Conservation (phyloP, 495 filamentous ascomycete species). For the Lasiosphaeris hirsuta region DNA sequence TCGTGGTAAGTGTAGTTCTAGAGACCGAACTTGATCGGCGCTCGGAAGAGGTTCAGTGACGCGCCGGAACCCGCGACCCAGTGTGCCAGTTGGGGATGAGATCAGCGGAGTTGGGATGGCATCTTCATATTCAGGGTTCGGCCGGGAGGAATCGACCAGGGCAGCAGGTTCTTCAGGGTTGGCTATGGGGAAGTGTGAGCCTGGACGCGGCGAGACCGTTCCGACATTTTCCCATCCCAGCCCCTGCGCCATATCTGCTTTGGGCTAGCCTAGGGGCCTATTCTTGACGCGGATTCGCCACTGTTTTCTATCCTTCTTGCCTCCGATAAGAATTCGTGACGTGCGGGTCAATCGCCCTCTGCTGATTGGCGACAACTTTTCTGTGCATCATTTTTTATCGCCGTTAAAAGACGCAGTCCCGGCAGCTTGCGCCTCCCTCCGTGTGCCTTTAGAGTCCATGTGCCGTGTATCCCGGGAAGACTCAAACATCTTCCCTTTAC, state of each 20-base stretch:
- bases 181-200: background rate
- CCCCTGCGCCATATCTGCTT: background rate
- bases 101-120: conserved; percentile 8
- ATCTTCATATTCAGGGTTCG: conserved; percentile 12
- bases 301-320: background rate
- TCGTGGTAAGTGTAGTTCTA: too few relatives aligned
- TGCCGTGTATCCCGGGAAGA: conserved; percentile 4
- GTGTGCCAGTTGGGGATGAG: conserved; percentile 8
- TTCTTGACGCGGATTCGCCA: conserved; percentile 10
- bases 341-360: background rate
- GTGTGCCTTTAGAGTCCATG: background rate
- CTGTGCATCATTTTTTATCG: conserved; percentile 3
- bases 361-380: conserved; percentile 1
- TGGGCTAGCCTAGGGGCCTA: background rate
- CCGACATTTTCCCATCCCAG: conserved; percentile 9
- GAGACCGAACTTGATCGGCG: conserved; percentile 8
- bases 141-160: background rate
- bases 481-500: conserved; percentile 1
- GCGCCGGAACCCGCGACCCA: background rate
- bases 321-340: conserved; percentile 13
- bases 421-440: background rate
- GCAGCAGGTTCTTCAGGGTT: conserved; percentile 6
- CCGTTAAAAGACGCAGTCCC: conserved; percentile 7
- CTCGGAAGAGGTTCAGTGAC: conserved; percentile 2
- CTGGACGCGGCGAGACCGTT: conserved; percentile 1